Base-by-base conservation (phyloP, 208 protist species). In the Leishmania tropica region DNA sequence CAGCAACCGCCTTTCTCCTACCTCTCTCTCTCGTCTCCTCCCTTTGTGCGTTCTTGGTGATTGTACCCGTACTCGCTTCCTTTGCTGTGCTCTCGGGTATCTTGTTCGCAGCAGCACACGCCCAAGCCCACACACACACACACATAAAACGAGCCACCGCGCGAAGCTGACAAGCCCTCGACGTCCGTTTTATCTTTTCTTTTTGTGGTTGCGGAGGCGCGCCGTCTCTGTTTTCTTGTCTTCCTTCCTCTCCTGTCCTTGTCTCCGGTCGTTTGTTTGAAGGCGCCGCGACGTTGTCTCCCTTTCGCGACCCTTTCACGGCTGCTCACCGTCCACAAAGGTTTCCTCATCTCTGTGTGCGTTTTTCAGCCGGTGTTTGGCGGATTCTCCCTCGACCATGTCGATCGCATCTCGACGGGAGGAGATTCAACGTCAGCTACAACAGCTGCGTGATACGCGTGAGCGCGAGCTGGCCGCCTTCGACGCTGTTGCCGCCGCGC, bases 361-460 rank as follows among this genome's bases (percentile, higher is more conserved):
- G n/a, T 42, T 48, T 47, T 3, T 48, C 11, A 35, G 13, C 6
- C 28, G 7, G 8, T n/a, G 19, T 6, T 35, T 54, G 8, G 31
- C 10, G 24, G 70, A 11, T 40, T 31, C 28, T 28, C 37, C 70
- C 1, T 51, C 17, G 45, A 74, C 64, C 42, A 77, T 65, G 45
- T 88, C 83, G 7, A 45, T 81, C 47, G 88, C 89, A 0, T 84
- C 89, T 1, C 76, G 85, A 60, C 78, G 89, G 13, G 92, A 96
- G 67, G 92, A 95, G 73, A 90, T 97, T 67, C 90, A 96, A 80
- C 87, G 89, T 48, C 88, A 85, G 64, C 83, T 97, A 21, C 85
- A 95, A 65, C 42, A 92, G 64, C 83, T 97, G 60, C 82, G 88
- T 40, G 87, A 93, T 47, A 78, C 90, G 80, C 77, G 85, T 42